Base-by-base conservation (phyloP, 164 flowering plant species). In the Saururus chinensis region DNA sequence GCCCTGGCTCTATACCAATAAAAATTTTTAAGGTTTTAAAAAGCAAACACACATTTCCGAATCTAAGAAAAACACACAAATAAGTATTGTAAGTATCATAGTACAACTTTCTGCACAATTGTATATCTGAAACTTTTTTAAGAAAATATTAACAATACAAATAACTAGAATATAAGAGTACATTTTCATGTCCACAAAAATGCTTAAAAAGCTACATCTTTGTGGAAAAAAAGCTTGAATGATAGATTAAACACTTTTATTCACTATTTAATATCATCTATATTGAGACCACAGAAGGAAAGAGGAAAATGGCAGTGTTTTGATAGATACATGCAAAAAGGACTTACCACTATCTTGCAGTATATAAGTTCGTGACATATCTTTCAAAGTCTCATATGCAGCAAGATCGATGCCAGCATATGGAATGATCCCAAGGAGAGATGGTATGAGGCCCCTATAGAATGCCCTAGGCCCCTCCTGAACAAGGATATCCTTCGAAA, bases 351-450 rank as follows among this genome's bases (percentile, higher is more conserved):
- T 64, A 68, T 88, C 96, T 11, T 75, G 70, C 61, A 88, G 84
- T 65, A 90, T 69, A 67, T 90, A 80, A 56, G 70, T 85, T 74
- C 63, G 83, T n/a, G 97, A 88, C 83, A 87, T 61, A 53, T 93
- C 99, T 76, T 87, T 93, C 75, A 93, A 76, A n/a, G 87, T 79
- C 75, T 90, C 97, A 75, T 90, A 90, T 17, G 86, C 97, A 65
- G 97, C 90, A 62, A 93, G 87, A 67, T 93, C 97, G 51, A 93
- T 93, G 64, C 97, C 97, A 52, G 97, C 95, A 76, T 90, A 93
- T 49, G 99, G 97, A 42, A 93, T 80, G 51, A 93, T 90, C 40
- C 99, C 97, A 72, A 93, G 84, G 68, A 90, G 84, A 62, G 97
- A 93, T 52, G 99, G 99, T 23, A 87, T 59, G 21, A 93, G 77